Evolutionary conservation across 192 early-diverging fungal species (phyloP).

Genomic region (Coemansia sp.): DNA sequence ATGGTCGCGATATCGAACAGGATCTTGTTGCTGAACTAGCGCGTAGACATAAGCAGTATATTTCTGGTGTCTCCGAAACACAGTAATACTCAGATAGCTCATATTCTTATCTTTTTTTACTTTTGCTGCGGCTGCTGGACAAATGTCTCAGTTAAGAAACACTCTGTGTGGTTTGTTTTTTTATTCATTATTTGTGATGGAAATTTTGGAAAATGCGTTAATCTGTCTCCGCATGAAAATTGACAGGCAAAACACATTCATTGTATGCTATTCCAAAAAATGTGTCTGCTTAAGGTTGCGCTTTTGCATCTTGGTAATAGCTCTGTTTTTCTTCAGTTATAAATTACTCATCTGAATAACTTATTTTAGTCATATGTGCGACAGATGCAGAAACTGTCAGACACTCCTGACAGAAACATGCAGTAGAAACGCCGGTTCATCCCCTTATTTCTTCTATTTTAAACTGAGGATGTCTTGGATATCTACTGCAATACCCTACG

Average conservation of each 20-base stretch:
- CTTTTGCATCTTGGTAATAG: not conserved
- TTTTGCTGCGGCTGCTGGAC: not conserved
- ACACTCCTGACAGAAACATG: not conserved
- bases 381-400: not conserved
- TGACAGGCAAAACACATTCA: not conserved
- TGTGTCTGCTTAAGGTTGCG: not conserved
- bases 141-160: not conserved
- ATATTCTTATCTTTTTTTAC: not conserved
- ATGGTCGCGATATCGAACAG: constrained; percentile 41
- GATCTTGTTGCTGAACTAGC: constrained; percentile 40
- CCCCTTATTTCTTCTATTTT: not conserved
- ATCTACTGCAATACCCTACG: not conserved
- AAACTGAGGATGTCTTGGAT: not conserved
- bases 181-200: not conserved
- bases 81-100: not conserved
- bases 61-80: not conserved
- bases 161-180: not conserved
- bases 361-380: not conserved
- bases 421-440: not conserved
- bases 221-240: not conserved
- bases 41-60: constrained; percentile 25
- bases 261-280: not conserved
- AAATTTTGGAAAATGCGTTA: not conserved
- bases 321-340: not conserved
- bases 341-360: not conserved